A percentile compares a stretch with the other conserved stretches of the same genome.
phyloP scores from a whole-genome alignment of 1,284 basidiomycete species.

The Ganoderma meredithae region DNA sequence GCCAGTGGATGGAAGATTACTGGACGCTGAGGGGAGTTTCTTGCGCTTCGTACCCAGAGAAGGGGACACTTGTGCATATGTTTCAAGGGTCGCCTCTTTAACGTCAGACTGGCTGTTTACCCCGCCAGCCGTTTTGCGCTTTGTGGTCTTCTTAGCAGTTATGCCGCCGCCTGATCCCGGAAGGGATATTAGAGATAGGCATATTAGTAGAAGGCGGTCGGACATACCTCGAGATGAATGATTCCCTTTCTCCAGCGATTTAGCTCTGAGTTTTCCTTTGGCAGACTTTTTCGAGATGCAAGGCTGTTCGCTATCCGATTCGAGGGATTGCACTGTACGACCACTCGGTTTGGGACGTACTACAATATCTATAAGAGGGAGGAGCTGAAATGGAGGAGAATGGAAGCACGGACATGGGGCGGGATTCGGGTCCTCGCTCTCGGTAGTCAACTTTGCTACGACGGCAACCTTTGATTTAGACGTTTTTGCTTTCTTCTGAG shows the following conservation, averaged over 20 bases:
- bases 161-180: not conserved
- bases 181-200: not conserved
- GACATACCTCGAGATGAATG: not conserved
- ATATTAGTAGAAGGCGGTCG: not conserved
- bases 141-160: not conserved
- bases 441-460: not conserved
- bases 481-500: not conserved
- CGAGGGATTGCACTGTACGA: not conserved
- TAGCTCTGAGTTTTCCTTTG: conserved; percentile 17
- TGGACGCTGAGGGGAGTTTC: not conserved
- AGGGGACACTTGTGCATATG: not conserved
- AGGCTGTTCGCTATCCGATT: not conserved
- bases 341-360: not conserved
- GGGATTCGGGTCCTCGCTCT: not conserved
- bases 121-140: not conserved
- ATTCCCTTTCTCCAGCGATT: not conserved
- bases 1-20: not conserved
- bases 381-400: not conserved
- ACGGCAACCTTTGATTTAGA: not conserved
- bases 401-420: not conserved
- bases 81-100: not conserved
- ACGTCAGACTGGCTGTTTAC: not conserved
- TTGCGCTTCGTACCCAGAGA: not conserved
- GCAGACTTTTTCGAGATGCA: not conserved
- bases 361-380: not conserved